Conservation (phyloP, 1,284 basidiomycete species). For the Xerocomus tenax region DNA sequence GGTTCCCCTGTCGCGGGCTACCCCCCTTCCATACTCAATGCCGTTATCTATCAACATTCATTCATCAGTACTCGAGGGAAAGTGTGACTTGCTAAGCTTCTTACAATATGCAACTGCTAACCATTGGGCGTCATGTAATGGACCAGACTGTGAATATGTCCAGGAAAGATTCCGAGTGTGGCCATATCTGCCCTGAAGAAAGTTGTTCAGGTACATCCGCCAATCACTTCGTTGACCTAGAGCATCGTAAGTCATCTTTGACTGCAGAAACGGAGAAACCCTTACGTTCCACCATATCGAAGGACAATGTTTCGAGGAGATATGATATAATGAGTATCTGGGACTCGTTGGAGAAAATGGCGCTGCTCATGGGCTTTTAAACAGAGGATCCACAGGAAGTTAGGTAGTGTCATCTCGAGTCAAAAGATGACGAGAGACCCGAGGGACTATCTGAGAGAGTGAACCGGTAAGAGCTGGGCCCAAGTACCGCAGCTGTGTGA, state of each 20-base stretch:
- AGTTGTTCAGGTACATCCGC: conserved; percentile 27
- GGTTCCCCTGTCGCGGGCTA: conserved; percentile 25
- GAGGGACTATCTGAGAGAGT: conserved; percentile 3
- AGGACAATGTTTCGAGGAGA: conserved; percentile 3
- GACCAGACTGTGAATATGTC: conserved; percentile 20
- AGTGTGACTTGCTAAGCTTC: background rate
- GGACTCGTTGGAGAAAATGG: conserved; percentile 7
- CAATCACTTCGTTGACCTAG: conserved; percentile 23
- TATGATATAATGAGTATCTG: conserved; percentile 3
- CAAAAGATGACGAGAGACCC: conserved; percentile 21
- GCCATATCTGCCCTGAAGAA: conserved; percentile 27
- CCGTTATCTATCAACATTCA: conserved; percentile 18
- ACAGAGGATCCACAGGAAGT: conserved; percentile 23
- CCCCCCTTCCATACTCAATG: conserved; percentile 27
- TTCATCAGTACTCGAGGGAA: conserved; percentile 3
- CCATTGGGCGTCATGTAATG: conserved; percentile 25
- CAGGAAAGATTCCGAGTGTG: conserved; percentile 25
- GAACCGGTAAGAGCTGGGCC: conserved; percentile 7
- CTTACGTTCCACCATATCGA: conserved; percentile 21
- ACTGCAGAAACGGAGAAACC: background rate
- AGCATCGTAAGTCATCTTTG: conserved; percentile 6
- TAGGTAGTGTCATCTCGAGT: conserved; percentile 22
- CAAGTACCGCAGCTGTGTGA: conserved; percentile 21
- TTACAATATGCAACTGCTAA: conserved; percentile 25
- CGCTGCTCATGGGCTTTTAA: conserved; percentile 20